Conservation (phyloP, 2,329 filamentous ascomycete species). For the Grosmannia serpens region DNA sequence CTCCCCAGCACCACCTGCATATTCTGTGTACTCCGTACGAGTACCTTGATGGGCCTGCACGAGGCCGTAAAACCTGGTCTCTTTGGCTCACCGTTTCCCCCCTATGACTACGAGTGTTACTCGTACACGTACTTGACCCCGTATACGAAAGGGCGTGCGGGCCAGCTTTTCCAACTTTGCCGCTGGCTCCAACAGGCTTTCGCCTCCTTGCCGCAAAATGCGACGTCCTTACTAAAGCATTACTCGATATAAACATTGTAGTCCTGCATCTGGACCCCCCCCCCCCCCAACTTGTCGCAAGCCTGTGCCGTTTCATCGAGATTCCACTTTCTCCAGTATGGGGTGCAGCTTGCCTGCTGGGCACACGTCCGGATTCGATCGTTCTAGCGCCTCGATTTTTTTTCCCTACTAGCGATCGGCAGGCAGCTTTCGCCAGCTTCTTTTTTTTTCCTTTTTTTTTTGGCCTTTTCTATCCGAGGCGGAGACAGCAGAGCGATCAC, state of each 20-base stretch:
- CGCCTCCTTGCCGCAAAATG: not conserved
- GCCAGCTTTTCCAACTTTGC: not conserved
- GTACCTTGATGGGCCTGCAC: too few species aligned
- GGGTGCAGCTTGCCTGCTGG: not conserved
- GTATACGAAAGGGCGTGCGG: not conserved
- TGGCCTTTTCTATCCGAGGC: not conserved
- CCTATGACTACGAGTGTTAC: too few species aligned
- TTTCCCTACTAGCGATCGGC: not conserved
- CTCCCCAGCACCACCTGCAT: too few species aligned
- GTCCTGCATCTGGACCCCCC: not conserved
- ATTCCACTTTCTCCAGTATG: not conserved
- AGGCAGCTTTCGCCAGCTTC: not conserved
- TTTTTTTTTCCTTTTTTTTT: too few species aligned
- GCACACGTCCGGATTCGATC: too few species aligned
- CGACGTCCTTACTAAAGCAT: not conserved
- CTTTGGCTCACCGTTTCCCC: not conserved
- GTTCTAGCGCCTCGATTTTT: not conserved
- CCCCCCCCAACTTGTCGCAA: not conserved
- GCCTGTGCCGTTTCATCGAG: not conserved
- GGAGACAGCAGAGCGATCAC: not conserved
- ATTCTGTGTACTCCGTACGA: not conserved
- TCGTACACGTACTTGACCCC: too few species aligned
- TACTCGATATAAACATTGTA: conserved; percentile 1
- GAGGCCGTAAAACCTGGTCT: not conserved
- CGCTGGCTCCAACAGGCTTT: not conserved